phyloP scores from a whole-genome alignment of 1,284 basidiomycete species.

The Fomitopsis pinicola region DNA sequence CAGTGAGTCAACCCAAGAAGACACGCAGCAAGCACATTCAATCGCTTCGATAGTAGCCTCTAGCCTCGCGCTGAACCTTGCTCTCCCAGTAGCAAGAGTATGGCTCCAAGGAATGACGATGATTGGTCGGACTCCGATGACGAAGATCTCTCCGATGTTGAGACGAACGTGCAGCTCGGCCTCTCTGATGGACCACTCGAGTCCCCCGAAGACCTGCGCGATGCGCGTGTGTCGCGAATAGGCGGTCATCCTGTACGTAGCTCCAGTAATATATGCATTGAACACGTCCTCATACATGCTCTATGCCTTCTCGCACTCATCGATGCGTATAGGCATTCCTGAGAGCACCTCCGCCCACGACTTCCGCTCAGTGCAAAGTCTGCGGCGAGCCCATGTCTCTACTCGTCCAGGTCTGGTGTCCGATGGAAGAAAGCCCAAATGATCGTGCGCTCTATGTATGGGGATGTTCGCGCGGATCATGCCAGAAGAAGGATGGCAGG shows the following conservation, averaged over 20 bases:
- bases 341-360: slow-evolving; percentile 25
- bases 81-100: neutral
- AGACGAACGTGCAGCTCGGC: slow-evolving; percentile 72
- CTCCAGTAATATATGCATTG: slow-evolving; percentile 41
- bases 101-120: slow-evolving; percentile 34
- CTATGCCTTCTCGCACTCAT: slow-evolving; percentile 7
- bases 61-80: neutral
- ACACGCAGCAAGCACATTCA: no score
- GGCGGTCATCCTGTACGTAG: slow-evolving; percentile 80
- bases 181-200: slow-evolving; percentile 69
- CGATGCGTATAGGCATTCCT: slow-evolving; percentile 26
- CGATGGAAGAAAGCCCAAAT: slow-evolving; percentile 75
- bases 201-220: slow-evolving; percentile 50
- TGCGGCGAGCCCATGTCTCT: slow-evolving; percentile 74
- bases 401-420: slow-evolving; percentile 82
- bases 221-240: slow-evolving; percentile 79
- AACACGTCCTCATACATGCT: slow-evolving; percentile 23
- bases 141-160: slow-evolving; percentile 47
- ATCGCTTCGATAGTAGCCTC: neutral
- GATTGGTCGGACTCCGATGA: slow-evolving; percentile 80
- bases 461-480: slow-evolving; percentile 63
- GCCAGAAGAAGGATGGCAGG: slow-evolving; percentile 69
- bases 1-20: no score
- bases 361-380: slow-evolving; percentile 54
- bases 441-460: slow-evolving; percentile 80